Evolutionary conservation across 2,329 filamentous ascomycete genomes (phyloP), one percentile per base, ranked within the genome.

Genomic region (Ceratocystis colombiana): DNA sequence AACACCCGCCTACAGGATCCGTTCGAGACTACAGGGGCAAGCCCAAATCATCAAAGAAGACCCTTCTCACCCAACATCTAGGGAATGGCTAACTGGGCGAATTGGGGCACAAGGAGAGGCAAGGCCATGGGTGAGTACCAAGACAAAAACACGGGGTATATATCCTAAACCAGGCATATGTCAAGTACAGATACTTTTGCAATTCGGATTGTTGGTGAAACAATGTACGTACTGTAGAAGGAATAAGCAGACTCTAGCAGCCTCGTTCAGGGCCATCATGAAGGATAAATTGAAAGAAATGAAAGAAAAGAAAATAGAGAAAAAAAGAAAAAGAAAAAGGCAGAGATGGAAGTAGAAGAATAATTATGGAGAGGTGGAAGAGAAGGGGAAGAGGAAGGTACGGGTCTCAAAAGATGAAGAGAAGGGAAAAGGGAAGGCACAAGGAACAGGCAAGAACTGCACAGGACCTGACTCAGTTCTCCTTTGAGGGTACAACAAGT

Each of bases 21-120:
- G 28, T 59, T 37, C 10, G 55, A 59, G 28, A 25, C 20, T 59
- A 25, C 55, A 59, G 55, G 55, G 55, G 55, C 48, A 22, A 15
- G 15, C 48, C 48, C 48, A 53, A 59, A 28, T 30, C 55, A 30
- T n/a, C 55, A 37, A 37, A 59, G 55, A 37, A 59, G 55, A 37
- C 28, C 55, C 55, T 57, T 57, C 30, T 59, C 28, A 15, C 55
- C 55, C 48, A 25, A 17, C 48, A 53, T 50, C 12, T 12, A 15
- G 37, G 37, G 10, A 41, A 41, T 12, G 37, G 2, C 3, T 41
- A 15, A 15, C 37, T 41, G 37, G 37, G 12, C 10, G 12, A 41
- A 41, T 12, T 15, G 3, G 12, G 37, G 37, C 37, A 41, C 37
- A 15, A 41, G 37, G 3, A 41, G 37, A 41, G 5, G 37, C 37